Conservation (phyloP, 2,329 filamentous ascomycete species). For the Lithohypha guttulata region DNA sequence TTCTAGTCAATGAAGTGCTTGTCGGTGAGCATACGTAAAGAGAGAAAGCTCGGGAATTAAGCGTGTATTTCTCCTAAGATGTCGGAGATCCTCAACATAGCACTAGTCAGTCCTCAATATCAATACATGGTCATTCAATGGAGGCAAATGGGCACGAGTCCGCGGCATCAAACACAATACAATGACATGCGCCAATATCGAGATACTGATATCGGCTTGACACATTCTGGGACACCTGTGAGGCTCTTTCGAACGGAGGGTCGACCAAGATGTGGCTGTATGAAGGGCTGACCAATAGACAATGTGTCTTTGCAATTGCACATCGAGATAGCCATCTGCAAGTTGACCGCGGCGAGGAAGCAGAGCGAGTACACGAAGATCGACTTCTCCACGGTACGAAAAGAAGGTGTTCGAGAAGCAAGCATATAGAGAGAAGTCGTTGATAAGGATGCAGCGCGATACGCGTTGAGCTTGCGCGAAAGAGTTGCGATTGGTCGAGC, state of each 20-base stretch:
- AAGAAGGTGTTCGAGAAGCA: background rate
- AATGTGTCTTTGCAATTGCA: slow-evolving; percentile 3
- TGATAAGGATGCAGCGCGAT: slow-evolving; percentile 1
- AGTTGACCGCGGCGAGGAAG: background rate
- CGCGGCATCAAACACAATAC: slow-evolving; percentile 4
- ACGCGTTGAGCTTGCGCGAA: too few species aligned
- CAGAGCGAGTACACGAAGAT: background rate
- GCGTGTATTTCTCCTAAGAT: background rate
- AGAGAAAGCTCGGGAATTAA: slow-evolving; percentile 1
- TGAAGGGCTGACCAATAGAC: background rate
- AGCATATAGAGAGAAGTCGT: background rate
- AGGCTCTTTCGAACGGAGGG: background rate
- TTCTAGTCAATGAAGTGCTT: slow-evolving; percentile 4
- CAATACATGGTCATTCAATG: slow-evolving; percentile 1
- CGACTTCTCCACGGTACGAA: slow-evolving; percentile 6
- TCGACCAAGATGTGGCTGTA: background rate
- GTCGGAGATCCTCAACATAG: background rate
- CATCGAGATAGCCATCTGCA: background rate
- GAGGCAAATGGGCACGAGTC: background rate
- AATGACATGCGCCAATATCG: slow-evolving; percentile 3
- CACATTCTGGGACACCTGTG: background rate
- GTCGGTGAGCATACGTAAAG: slow-evolving; percentile 4
- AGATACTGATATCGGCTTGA: background rate
- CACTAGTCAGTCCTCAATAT: too few species aligned
- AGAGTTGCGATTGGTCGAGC: too few species aligned